Evolutionary conservation across 2,329 filamentous ascomycete species (phyloP).

Genomic region (Penicillium sp.): DNA sequence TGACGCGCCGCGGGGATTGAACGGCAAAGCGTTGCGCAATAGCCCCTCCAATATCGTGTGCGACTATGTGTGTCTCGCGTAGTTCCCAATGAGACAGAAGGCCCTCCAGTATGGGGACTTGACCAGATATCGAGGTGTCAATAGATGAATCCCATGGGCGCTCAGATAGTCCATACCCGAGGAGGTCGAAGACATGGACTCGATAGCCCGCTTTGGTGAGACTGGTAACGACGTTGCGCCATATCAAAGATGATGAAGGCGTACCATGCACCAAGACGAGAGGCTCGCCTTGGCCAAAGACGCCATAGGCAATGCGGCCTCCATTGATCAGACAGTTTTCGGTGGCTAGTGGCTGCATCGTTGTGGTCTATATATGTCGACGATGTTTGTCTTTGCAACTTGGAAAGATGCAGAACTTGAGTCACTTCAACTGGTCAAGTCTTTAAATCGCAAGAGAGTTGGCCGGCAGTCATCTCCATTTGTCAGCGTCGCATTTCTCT

Average conservation of each 20-base stretch:
- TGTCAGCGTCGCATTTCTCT: no score
- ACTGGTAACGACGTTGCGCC: slow-evolving; percentile 29
- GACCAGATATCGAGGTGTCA: slow-evolving; percentile 36
- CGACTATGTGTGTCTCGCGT: slow-evolving; percentile 25
- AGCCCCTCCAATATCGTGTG: slow-evolving; percentile 35
- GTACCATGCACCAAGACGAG: slow-evolving; percentile 36
- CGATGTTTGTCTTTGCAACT: no score
- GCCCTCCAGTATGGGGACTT: slow-evolving; percentile 30
- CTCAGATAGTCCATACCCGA: slow-evolving; percentile 36
- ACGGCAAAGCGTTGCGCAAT: slow-evolving; percentile 31
- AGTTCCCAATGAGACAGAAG: slow-evolving; percentile 30
- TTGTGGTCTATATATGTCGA: no score
- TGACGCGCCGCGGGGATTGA: slow-evolving; percentile 20
- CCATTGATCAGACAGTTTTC: slow-evolving; percentile 28
- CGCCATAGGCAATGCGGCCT: slow-evolving; percentile 29
- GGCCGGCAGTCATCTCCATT: no score
- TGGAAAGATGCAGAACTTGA: no score
- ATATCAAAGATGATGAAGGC: slow-evolving; percentile 37
- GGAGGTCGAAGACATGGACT: slow-evolving; percentile 32
- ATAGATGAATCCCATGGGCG: slow-evolving; percentile 28
- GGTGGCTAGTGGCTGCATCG: slow-evolving; percentile 26
- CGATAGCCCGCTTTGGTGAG: slow-evolving; percentile 25
- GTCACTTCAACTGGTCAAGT: no score
- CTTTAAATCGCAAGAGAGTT: no score
- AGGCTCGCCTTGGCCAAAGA: slow-evolving; percentile 26